Evolutionary conservation across 352 stramenopile species (phyloP).

Genomic region (Peronospora destructor): DNA sequence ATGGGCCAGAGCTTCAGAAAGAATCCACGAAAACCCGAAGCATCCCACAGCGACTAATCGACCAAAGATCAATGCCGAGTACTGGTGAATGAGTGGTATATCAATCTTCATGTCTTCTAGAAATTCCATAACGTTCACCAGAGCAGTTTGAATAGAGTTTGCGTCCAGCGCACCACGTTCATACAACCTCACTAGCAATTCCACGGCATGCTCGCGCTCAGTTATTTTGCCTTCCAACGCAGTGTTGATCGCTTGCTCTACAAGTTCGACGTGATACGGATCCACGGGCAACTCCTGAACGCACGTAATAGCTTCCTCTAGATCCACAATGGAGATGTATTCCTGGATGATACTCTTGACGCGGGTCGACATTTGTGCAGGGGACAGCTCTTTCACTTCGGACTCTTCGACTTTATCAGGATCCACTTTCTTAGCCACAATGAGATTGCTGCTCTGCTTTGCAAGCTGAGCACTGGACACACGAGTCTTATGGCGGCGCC

Average conservation of each 20-base stretch:
- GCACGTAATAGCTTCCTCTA: slow-evolving; percentile 67
- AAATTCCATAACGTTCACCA: slow-evolving; percentile 73
- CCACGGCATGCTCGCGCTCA: slow-evolving; percentile 60
- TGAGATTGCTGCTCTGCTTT: slow-evolving; percentile 71
- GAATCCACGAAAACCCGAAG: slow-evolving; percentile 80
- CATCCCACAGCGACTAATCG: slow-evolving; percentile 69
- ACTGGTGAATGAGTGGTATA: slow-evolving; percentile 76
- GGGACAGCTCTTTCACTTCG: slow-evolving; percentile 22
- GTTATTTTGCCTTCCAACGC: slow-evolving; percentile 67
- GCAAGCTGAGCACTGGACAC: slow-evolving; percentile 74
- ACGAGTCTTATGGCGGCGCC: slow-evolving; percentile 69
- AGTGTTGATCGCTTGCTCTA: slow-evolving; percentile 61
- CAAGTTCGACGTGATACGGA: slow-evolving; percentile 52
- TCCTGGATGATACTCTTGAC: slow-evolving; percentile 87
- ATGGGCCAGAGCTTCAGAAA: slow-evolving; percentile 46
- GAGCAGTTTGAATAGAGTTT: slow-evolving; percentile 59
- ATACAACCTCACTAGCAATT: slow-evolving; percentile 75
- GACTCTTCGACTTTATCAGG: slow-evolving; percentile 20
- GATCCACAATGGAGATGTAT: slow-evolving; percentile 69
- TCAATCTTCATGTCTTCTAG: slow-evolving; percentile 84
- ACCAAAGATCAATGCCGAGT: slow-evolving; percentile 65
- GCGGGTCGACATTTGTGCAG: slow-evolving; percentile 46
- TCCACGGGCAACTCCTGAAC: slow-evolving; percentile 58
- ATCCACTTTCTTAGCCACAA: slow-evolving; percentile 51
- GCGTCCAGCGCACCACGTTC: slow-evolving; percentile 55